These are phyloP conservation scores for Chlorencoelia australis DNA, from an alignment of 2,329 filamentous ascomycete genomes.

Conservation along the genomic window DNA sequence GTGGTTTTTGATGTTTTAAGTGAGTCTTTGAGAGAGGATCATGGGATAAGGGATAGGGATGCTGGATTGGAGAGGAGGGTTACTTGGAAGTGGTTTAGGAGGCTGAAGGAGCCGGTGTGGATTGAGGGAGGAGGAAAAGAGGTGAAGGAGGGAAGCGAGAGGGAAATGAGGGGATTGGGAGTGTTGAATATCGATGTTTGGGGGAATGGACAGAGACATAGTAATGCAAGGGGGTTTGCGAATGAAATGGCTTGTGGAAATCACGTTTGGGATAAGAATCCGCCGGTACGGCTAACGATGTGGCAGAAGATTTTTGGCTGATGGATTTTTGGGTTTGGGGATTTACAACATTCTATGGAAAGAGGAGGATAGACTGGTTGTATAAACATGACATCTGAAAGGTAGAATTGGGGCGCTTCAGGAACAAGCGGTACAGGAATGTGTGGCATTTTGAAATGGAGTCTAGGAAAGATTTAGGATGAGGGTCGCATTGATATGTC, in stretches of 20 bases:
- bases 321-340: not conserved
- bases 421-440: too few species aligned
- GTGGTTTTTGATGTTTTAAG: slow-evolving; percentile 13
- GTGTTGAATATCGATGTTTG: slow-evolving; percentile 19
- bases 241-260: slow-evolving; percentile 15
- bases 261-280: slow-evolving; percentile 9
- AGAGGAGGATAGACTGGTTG: too few species aligned
- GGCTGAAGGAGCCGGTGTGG: slow-evolving; percentile 12
- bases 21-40: slow-evolving; percentile 8
- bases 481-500: too few species aligned
- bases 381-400: too few species aligned
- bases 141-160: slow-evolving; percentile 5
- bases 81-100: slow-evolving; percentile 18
- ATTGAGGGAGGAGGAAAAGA: slow-evolving; percentile 8
- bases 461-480: too few species aligned
- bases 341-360: not conserved
- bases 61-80: slow-evolving; percentile 18
- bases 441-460: too few species aligned
- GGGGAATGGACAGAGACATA: slow-evolving; percentile 19
- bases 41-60: slow-evolving; percentile 15
- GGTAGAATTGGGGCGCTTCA: too few species aligned
- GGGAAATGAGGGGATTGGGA: slow-evolving; percentile 13
- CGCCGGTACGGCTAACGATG: not conserved
- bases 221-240: slow-evolving; percentile 12
- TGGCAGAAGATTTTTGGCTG: slow-evolving; percentile 7